These are phyloP conservation scores for Malus orientalis DNA, from an alignment of 306 rosid genomes.

Conservation along the genomic window DNA sequence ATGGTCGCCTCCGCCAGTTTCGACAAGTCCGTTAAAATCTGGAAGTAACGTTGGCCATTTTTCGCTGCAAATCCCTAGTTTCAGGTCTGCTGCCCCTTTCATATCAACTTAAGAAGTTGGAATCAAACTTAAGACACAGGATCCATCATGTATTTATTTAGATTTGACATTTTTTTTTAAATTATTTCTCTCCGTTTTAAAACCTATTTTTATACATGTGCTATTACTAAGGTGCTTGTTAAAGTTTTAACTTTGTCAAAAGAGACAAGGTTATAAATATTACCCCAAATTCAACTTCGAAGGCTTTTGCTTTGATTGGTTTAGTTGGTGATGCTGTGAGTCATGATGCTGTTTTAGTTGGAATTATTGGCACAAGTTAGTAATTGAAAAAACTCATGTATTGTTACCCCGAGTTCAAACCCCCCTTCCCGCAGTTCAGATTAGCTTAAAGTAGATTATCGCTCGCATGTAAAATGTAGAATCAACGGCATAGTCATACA, in stretches of 20 bases:
- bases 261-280: neutral
- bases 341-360: neutral
- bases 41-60: constrained; percentile 42
- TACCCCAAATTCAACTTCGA: neutral
- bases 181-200: constrained; percentile 4
- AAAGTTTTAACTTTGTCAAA: neutral
- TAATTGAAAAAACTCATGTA: too few relatives aligned
- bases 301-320: neutral
- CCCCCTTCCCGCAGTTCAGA: too few relatives aligned
- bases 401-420: too few relatives aligned
- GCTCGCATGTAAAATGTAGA: too few relatives aligned
- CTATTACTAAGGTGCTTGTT: constrained; percentile 12
- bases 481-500: neutral
- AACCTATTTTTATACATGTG: constrained; percentile 13
- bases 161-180: neutral
- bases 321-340: neutral
- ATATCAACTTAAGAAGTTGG: constrained; percentile 5
- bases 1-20: constrained; percentile 91
- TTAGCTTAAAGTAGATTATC: too few relatives aligned
- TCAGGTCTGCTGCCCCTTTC: constrained; percentile 20
- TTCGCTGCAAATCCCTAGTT: constrained; percentile 18
- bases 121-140: constrained; percentile 8
- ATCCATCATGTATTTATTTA: constrained; percentile 7
- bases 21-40: constrained; percentile 82
- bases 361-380: neutral